Conservation (phyloP, 2,329 filamentous ascomycete genomes). For the Curvularia verruculosa region DNA sequence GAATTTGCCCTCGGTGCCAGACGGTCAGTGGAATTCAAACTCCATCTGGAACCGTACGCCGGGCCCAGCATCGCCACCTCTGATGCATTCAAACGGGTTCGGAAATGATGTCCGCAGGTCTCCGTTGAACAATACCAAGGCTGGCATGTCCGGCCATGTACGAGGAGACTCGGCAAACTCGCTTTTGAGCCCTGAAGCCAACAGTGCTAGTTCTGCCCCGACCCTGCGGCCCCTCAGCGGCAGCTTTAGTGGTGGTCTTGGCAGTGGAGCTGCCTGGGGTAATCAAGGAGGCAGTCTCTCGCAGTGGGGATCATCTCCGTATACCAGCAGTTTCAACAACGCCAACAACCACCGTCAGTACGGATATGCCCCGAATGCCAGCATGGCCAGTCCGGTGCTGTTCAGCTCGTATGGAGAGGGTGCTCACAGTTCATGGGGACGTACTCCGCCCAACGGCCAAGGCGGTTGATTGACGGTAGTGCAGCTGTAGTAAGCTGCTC, state of each 20-base stretch:
- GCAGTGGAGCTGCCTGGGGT: slow-evolving; percentile 44
- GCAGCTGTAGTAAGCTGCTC: slow-evolving; percentile 24
- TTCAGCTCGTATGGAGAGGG: slow-evolving; percentile 49
- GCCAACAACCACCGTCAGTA: slow-evolving; percentile 16
- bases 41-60: slow-evolving; percentile 49
- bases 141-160: slow-evolving; percentile 48
- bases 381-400: slow-evolving; percentile 50
- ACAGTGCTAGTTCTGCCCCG: slow-evolving; percentile 21
- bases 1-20: slow-evolving; percentile 46
- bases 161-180: slow-evolving; percentile 54
- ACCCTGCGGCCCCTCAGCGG: slow-evolving; percentile 34
- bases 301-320: slow-evolving; percentile 30
- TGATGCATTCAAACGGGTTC: slow-evolving; percentile 25
- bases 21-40: slow-evolving; percentile 42
- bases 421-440: slow-evolving; percentile 42
- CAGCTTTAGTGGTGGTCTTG: slow-evolving; percentile 29
- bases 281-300: slow-evolving; percentile 33
- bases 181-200: slow-evolving; percentile 43
- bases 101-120: slow-evolving; percentile 35
- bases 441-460: slow-evolving; percentile 47
- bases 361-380: slow-evolving; percentile 28
- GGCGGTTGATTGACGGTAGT: slow-evolving; percentile 40
- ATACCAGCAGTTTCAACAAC: slow-evolving; percentile 30
- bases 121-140: slow-evolving; percentile 40
- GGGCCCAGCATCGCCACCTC: slow-evolving; percentile 39